Base-by-base conservation (phyloP, 164 flowering plant species). In the grape (Vitis vinifera) region DNA sequence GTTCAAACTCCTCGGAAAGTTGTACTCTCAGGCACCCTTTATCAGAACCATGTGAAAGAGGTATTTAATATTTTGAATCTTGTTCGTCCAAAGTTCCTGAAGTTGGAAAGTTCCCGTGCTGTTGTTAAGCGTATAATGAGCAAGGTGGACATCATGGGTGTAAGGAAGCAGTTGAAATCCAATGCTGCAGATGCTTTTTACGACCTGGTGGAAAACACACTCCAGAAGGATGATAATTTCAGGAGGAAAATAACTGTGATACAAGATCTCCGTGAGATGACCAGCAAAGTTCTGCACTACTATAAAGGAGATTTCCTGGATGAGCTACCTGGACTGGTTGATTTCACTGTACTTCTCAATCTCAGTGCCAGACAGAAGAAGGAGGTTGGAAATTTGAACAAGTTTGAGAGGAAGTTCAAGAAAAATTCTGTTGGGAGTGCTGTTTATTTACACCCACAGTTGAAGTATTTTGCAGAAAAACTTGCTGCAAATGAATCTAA, bases 291-390 rank as follows among this genome's bases (percentile, higher is more conserved):
- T 49, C 88, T 93, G 55, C 97, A 96, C 55, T 96, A 91, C 68
- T 93, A 93, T 60, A 93, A 83, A 68, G 98, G 98, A 56, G 98
- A 93, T 75, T 89, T 86, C 77, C 67, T 90, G 67, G 97, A 93
- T 49, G 98, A 95, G 75, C 86, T 95, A 16, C 98, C 97, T 9
- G 99, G 98, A 30, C 88, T 93, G 27, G 83, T 87, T 55, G 98
- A 93, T 65, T 87, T 83, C 70, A 88, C 95, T 15, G 92, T 89
- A 1, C 78, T 88, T 12, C 85, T 91, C 5, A 80, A 82, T 61
- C 86, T 91, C 13, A 86, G 73, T 49, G 19, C 77, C 16, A 78
- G 59, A 55, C 97, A 91, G 80, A 87, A 79, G 63, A 63, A 3
- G 19, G 84, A 82, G 51, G 72, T 81, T 29, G 68, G 73, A 14